phyloP scores from a whole-genome alignment of 2,329 filamentous ascomycete genomes.

The Penicillium carneum region DNA sequence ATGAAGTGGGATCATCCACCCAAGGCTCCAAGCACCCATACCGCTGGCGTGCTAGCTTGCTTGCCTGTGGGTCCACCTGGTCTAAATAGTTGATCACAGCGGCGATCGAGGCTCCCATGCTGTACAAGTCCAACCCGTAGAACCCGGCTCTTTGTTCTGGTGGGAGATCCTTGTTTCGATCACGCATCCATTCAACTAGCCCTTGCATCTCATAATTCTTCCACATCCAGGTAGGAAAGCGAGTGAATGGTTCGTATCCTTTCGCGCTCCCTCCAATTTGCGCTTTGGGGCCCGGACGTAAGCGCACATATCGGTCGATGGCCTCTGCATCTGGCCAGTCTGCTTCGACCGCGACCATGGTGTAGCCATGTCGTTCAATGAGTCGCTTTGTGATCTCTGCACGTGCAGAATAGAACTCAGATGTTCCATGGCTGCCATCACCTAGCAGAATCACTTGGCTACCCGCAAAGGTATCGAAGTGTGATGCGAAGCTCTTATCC shows the following conservation, averaged over 20 bases:
- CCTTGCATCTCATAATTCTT: constrained; percentile 61
- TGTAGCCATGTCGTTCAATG: constrained; percentile 60
- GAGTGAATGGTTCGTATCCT: constrained; percentile 54
- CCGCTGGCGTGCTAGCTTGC: constrained; percentile 53
- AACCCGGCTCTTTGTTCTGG: constrained; percentile 50
- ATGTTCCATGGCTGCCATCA: constrained; percentile 61
- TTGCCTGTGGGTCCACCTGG: constrained; percentile 53
- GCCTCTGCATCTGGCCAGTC: constrained; percentile 64
- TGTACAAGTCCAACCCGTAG: constrained; percentile 62
- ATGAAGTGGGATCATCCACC: constrained; percentile 59
- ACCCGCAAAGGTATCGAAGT: constrained; percentile 52
- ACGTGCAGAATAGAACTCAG: constrained; percentile 62
- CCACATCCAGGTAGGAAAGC: constrained; percentile 66
- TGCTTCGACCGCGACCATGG: constrained; percentile 60
- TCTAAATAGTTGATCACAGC: constrained; percentile 60
- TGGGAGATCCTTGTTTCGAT: constrained; percentile 50
- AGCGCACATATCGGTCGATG: constrained; percentile 60
- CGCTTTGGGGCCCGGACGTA: constrained; percentile 50
- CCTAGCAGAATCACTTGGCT: constrained; percentile 56
- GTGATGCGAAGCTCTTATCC: constrained; percentile 48
- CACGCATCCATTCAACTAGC: constrained; percentile 61
- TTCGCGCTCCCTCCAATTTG: constrained; percentile 38
- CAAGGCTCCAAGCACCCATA: constrained; percentile 59
- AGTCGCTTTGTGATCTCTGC: constrained; percentile 61
- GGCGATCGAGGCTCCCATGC: constrained; percentile 56